phyloP scores from a whole-genome alignment of 768 basidiomycete genomes.

The Galerina sulciceps region DNA sequence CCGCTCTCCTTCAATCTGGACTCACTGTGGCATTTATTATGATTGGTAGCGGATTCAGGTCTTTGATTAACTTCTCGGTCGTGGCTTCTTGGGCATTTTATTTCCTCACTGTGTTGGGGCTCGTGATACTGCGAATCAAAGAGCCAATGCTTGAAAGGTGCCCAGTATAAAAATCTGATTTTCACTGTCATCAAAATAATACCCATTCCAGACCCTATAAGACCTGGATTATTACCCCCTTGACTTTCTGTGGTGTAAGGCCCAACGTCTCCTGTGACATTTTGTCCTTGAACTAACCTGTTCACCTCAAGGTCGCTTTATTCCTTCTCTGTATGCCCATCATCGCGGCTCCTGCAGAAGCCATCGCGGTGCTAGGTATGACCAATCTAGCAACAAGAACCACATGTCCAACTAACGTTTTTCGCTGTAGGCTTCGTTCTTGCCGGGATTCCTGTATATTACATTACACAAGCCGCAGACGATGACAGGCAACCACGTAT shows the following conservation, averaged over 20 bases:
- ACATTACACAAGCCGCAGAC: conserved; percentile 62
- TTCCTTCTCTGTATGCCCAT: conserved; percentile 94
- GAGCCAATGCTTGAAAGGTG: conserved; percentile 89
- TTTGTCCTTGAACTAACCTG: neutral
- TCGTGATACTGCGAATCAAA: conserved; percentile 86
- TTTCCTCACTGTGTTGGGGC: conserved; percentile 84
- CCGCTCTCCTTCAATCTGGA: conserved; percentile 75
- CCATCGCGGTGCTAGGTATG: conserved; percentile 83
- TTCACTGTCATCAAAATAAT: neutral
- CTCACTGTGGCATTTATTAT: conserved; percentile 81
- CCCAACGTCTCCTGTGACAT: neutral
- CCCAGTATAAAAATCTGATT: neutral
- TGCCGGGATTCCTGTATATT: conserved; percentile 83
- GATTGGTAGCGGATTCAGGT: conserved; percentile 88
- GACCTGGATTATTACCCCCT: conserved; percentile 89
- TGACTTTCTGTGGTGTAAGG: conserved; percentile 85
- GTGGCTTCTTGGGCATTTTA: conserved; percentile 89
- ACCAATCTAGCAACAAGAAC: neutral
- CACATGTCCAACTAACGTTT: neutral
- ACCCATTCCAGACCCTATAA: conserved; percentile 76
- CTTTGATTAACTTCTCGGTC: conserved; percentile 87
- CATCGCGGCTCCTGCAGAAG: conserved; percentile 90
- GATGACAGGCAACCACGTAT: conserved; percentile 44
- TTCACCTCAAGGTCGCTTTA: conserved; percentile 67
- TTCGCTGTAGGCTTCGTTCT: conserved; percentile 67